Conservation (phyloP, 164 flowering plant species). For the Stephania japonica region DNA sequence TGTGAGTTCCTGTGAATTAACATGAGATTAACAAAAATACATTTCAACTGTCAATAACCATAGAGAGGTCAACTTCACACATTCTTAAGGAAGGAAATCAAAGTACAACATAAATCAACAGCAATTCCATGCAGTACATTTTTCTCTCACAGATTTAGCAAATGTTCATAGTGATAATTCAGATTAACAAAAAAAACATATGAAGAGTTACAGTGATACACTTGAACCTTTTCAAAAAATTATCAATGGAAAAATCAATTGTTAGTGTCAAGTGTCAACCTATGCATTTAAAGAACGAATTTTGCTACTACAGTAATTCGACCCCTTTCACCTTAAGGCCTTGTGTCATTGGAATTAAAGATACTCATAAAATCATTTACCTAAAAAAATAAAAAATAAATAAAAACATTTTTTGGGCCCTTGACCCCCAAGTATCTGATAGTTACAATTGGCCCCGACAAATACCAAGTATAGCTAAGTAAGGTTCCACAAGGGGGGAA, state of each 20-base stretch:
- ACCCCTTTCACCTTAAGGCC: too few relatives aligned
- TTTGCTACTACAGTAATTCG: too few relatives aligned
- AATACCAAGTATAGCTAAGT: too few relatives aligned
- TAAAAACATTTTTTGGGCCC: too few relatives aligned
- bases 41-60: background rate
- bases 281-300: background rate
- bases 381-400: too few relatives aligned
- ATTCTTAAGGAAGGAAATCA: background rate
- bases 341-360: too few relatives aligned
- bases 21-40: conserved; percentile 2
- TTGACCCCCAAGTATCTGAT: too few relatives aligned
- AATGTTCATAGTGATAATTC: background rate
- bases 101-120: background rate
- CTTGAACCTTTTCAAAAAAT: background rate
- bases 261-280: background rate
- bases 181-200: background rate
- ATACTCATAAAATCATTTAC: too few relatives aligned
- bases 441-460: too few relatives aligned
- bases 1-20: conserved; percentile 60
- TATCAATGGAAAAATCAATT: background rate
- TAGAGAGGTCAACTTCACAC: background rate
- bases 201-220: background rate
- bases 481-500: too few relatives aligned
- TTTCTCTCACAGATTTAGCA: background rate
- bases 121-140: background rate